Conservation (phyloP, 441 rosid species). For the Flueggea neowawraea region DNA sequence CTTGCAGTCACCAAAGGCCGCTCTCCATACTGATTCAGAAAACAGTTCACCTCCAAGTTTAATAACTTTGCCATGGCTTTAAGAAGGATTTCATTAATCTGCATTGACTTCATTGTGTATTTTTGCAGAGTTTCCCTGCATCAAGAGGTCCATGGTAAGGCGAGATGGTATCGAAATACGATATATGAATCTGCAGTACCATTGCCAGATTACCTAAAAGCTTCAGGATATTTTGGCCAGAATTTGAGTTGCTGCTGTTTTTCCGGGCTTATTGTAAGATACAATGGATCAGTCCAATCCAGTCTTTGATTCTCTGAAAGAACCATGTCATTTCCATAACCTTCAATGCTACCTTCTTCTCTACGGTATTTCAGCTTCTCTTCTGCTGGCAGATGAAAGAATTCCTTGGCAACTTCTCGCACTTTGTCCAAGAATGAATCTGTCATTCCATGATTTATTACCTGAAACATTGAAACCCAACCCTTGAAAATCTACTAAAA, state of each 20-base stretch:
- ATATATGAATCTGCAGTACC: too few relatives aligned
- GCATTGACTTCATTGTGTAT: conserved; percentile 31
- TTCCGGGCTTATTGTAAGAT: conserved; percentile 45
- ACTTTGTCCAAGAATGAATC: conserved; percentile 43
- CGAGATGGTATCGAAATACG: too few relatives aligned
- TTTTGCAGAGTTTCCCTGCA: conserved; percentile 30
- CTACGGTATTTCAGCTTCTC: conserved; percentile 52
- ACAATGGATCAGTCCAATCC: conserved; percentile 70
- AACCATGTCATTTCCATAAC: conserved; percentile 72
- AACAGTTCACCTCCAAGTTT: conserved; percentile 48
- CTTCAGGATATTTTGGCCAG: conserved; percentile 52
- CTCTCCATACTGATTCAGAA: conserved; percentile 57
- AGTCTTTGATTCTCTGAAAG: conserved; percentile 46
- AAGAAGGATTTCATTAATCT: conserved; percentile 30
- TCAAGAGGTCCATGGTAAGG: not conserved
- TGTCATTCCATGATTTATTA: conserved; percentile 59
- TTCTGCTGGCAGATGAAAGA: conserved; percentile 49
- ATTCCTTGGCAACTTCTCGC: conserved; percentile 37
- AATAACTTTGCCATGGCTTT: conserved; percentile 68
- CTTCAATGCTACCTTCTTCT: conserved; percentile 47
- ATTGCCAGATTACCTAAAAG: conserved; percentile 38
- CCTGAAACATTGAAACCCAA: conserved; percentile 24
- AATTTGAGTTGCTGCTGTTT: conserved; percentile 32
- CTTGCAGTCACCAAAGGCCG: conserved; percentile 40
- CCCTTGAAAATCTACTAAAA: not conserved